Evolutionary conservation across 148 eudicot species (phyloP).

Genomic region (Nepenthes gracilis): DNA sequence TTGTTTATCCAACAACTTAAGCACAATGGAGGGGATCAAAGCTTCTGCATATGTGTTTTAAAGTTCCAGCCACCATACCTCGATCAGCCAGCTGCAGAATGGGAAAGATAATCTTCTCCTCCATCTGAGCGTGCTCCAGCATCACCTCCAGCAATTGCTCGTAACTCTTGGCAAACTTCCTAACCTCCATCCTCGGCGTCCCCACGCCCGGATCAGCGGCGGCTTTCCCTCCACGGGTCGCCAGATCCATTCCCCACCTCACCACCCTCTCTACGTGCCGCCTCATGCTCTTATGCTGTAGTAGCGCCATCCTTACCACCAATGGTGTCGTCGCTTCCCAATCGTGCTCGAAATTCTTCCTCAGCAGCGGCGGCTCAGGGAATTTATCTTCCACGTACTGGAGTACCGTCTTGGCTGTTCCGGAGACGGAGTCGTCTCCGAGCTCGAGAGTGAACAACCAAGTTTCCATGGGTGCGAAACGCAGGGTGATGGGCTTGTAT

Average conservation of each 20-base stretch:
- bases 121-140: constrained; percentile 96
- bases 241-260: constrained; percentile 77
- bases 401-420: constrained; percentile 34
- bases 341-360: neutral
- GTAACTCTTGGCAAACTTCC: constrained; percentile 62
- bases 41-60: too few species aligned
- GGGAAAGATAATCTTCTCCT: constrained; percentile 67
- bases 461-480: constrained; percentile 38
- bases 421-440: constrained; percentile 41
- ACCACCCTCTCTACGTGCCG: constrained; percentile 82
- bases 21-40: too few species aligned
- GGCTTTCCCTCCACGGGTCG: constrained; percentile 47
- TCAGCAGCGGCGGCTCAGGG: constrained; percentile 35
- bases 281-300: constrained; percentile 68
- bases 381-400: constrained; percentile 38
- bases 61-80: constrained; percentile 23
- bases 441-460: constrained; percentile 20
- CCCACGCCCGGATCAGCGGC: constrained; percentile 55
- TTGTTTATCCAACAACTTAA: neutral
- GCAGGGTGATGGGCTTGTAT: constrained; percentile 45
- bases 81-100: constrained; percentile 60
- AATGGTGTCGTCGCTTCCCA: constrained; percentile 18
- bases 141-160: constrained; percentile 52
- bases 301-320: constrained; percentile 47
- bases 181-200: constrained; percentile 82